Percentiles rank a stretch among this genome's conserved stretches.
Evolutionary conservation across 1,139 yeast genomes (phyloP).

Genomic region (Saccharomyces uvarum): DNA sequence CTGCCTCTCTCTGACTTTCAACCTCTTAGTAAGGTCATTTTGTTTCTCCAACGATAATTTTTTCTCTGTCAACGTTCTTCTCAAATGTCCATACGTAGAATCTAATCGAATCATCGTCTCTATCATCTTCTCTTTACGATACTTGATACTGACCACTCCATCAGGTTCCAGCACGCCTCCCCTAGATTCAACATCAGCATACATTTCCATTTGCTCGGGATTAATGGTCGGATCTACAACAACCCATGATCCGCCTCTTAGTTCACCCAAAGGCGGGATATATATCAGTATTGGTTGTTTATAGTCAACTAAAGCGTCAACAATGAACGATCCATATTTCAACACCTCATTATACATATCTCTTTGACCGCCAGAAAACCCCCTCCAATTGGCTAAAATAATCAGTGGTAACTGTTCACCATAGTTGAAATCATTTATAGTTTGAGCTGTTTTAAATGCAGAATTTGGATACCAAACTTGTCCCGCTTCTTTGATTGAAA

Average conservation of each 20-base stretch:
- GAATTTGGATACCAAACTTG: constrained; percentile 99
- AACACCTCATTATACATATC: constrained; percentile 98
- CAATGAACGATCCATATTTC: constrained; percentile 93
- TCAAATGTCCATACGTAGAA: constrained; percentile 59
- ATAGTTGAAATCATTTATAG: constrained; percentile 90
- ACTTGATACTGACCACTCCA: constrained; percentile 98
- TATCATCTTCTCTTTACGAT: constrained; percentile 83
- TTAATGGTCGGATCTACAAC: constrained; percentile 98
- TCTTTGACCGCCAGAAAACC: constrained; percentile 99
- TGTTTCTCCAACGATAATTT: constrained; percentile 59
- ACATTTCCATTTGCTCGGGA: constrained; percentile 97
- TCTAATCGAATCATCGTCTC: constrained; percentile 89
- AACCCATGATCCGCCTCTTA: constrained; percentile 99
- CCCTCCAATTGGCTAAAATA: constrained; percentile 99
- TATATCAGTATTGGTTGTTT: constrained; percentile 94
- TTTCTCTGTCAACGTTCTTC: constrained; percentile 47
- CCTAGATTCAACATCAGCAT: constrained; percentile 70
- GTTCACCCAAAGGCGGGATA: constrained; percentile 95
- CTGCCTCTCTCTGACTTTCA: constrained; percentile 69
- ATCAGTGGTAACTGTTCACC: constrained; percentile 96
- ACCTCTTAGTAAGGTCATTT: constrained; percentile 53
- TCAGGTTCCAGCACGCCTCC: constrained; percentile 98
- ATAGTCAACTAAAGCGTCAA: constrained; percentile 91
- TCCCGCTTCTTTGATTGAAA: constrained; percentile 88
- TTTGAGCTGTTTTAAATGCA: constrained; percentile 98